Base-by-base conservation (phyloP, 257 asterid species). In the Pogostemon cablin region DNA sequence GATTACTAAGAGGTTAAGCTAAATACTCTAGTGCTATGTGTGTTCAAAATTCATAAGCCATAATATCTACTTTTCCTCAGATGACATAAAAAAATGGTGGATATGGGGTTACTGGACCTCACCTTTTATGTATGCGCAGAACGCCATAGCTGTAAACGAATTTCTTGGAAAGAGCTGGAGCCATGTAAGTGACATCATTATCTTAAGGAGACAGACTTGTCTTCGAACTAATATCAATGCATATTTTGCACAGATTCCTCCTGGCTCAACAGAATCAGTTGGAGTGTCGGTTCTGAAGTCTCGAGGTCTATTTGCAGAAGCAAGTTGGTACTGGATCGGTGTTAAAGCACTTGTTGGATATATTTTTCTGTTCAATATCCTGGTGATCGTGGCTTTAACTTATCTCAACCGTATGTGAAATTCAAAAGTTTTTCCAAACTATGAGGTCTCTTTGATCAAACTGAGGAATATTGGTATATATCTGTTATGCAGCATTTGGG, bases 241-340 rank as follows among this genome's bases (percentile, higher is more conserved):
- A 60, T 72, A 50, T 25, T 60, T 20, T 58, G 54, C 32, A 64
- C 77, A 88, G 93, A 50, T 81, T 72, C 83, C 82, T 20, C 70
- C 86, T 3, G 78, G 76, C 74, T 65, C 86, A 4, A 85, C 86
- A 2, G 86, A 87, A 57, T 10, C 95, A 44, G 72, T 89, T n/a
- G 97, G 97, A 3, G 12, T 83, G 38, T 32, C 77, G 4, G 70
- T 89, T n/a, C 50, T 91, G 58, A 89, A 78, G 76, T 67, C 93
- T 5, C 78, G 88, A 10, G 96, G 92, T n/a, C 11, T 86, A 58
- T 89, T 89, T 47, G 75, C 83, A 4, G 93, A 87, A 47, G 85
- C 82, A 6, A 73, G 65, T 38, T 89, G 95, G 98, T 89, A 91
- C 62, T 91, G 98, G 98, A 86, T 91, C 42, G 95, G 98, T 41